These are phyloP conservation scores for Breviolum minutum DNA, from an alignment of 73 alveolate genomes.

Conservation along the genomic window DNA sequence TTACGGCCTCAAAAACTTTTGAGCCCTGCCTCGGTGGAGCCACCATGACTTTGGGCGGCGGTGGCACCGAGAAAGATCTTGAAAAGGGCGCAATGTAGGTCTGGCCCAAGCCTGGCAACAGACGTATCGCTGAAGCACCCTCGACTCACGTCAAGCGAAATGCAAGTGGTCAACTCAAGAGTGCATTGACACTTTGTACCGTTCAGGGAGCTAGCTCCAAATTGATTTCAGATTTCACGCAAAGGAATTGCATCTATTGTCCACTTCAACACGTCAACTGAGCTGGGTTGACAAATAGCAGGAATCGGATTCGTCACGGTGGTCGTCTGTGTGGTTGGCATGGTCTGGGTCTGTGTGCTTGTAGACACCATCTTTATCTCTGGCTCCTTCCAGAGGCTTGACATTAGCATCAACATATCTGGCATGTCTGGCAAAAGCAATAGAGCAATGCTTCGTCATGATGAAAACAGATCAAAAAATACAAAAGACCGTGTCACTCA, in stretches of 20 bases:
- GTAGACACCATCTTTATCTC: not conserved
- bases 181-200: no score
- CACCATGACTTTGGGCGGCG: conserved; percentile 72
- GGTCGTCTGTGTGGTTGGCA: not conserved
- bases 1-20: no score
- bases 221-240: no score
- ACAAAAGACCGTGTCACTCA: not conserved
- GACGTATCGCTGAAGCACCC: no score
- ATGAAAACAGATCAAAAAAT: no score
- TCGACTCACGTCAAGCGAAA: no score
- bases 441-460: no score
- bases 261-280: not conserved
- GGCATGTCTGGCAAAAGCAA: not conserved
- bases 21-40: conserved; percentile 30
- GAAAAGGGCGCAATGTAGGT: not conserved
- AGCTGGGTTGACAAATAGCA: not conserved
- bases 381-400: not conserved
- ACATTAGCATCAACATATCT: not conserved
- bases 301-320: not conserved
- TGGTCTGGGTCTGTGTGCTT: conserved; percentile 20
- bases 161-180: no score
- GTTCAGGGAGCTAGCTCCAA: no score
- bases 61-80: conserved; percentile 50
- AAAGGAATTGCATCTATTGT: no score
- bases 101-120: conserved; percentile 1